phyloP scores from a whole-genome alignment of 371 early-diverging fungal genomes.

The Rhizomucor pusillus region DNA sequence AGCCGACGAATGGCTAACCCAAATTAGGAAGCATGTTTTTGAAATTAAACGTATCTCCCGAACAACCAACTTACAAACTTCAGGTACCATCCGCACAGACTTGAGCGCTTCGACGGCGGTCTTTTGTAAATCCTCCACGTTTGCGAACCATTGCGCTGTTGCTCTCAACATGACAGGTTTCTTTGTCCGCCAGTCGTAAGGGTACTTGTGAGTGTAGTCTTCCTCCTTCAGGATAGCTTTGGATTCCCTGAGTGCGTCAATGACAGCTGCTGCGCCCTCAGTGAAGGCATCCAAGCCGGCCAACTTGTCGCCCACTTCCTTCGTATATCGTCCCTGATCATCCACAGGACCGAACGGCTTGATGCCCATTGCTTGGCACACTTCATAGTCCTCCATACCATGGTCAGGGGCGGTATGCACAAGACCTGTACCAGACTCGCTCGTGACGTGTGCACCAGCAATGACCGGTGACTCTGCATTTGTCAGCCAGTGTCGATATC shows the following conservation, averaged over 20 bases:
- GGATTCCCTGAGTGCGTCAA: slow-evolving; percentile 47
- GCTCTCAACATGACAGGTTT: slow-evolving; percentile 83
- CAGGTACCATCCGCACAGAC: slow-evolving; percentile 60
- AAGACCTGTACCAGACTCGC: slow-evolving; percentile 84
- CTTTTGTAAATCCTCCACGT: slow-evolving; percentile 60
- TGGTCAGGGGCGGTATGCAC: slow-evolving; percentile 97
- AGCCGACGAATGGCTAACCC: slow-evolving; percentile 50
- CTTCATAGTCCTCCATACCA: slow-evolving; percentile 93
- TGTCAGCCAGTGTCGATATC: slow-evolving; percentile 73
- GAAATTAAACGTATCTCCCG: neutral
- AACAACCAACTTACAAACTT: slow-evolving; percentile 42
- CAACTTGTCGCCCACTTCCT: slow-evolving; percentile 59
- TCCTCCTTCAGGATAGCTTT: slow-evolving; percentile 42
- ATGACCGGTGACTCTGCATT: slow-evolving; percentile 49
- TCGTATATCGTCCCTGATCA: slow-evolving; percentile 78
- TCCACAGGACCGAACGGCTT: slow-evolving; percentile 69
- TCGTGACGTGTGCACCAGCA: slow-evolving; percentile 76
- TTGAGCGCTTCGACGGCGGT: slow-evolving; percentile 59
- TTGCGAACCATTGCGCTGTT: slow-evolving; percentile 90
- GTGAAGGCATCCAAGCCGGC: slow-evolving; percentile 64
- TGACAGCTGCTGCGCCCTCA: slow-evolving; percentile 57
- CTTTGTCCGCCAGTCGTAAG: slow-evolving; percentile 93
- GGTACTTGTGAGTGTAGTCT: slow-evolving; percentile 76
- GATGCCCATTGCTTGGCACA: slow-evolving; percentile 62
- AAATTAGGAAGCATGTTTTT: neutral